Evolutionary conservation across 164 flowering plant genomes (phyloP), one percentile per base, ranked within the genome.

Genomic region (Malania oleifera): DNA sequence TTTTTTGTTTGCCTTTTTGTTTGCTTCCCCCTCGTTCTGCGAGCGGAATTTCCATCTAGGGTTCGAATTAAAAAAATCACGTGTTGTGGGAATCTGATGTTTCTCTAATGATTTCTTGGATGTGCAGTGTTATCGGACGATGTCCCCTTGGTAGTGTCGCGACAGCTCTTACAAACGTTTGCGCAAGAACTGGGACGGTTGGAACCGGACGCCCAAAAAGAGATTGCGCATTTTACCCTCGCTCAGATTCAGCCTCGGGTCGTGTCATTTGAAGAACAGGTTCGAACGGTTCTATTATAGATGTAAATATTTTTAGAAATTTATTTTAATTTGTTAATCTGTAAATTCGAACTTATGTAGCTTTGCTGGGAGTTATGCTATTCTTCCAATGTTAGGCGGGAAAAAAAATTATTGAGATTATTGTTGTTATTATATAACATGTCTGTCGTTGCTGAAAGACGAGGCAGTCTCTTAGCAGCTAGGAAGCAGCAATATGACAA

Each of bases 181-280:
- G 95, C 97, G 1, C 89, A 84, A 41, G 99, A 93, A 31, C 35
- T 93, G 52, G 97, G 92, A 58, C 78, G 71, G 57, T 63, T 90
- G 69, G 75, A 76, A 60, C 70, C 95, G 10, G 99, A 90, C 59
- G 27, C 76, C 22, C 99, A 87, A 65, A 93, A 88, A 81, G 95
- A 88, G 71, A 82, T 90, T 58, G 90, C 95, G 0, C 89, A 86
- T 67, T 86, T 84, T 60, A 79, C 86, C 20, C 95, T 93, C 28
- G 67, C 77, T 59, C 96, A 87, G 89, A 90, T 93, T 80, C 98
- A 93, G 67, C 95, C 95, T 49, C 83, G 97, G 0, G 96, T 86
- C 31, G 97, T 93, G 29, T 93, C 99, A 6, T 93, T 93, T 31
- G 99, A 90, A 66, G 99, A 90, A 58, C 99, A 90, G 92, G 99